Percentiles rank a stretch among this genome's conserved stretches.
These are phyloP conservation scores for Cercophora sp. DNA, from an alignment of 495 filamentous ascomycete species.

Conservation along the genomic window DNA sequence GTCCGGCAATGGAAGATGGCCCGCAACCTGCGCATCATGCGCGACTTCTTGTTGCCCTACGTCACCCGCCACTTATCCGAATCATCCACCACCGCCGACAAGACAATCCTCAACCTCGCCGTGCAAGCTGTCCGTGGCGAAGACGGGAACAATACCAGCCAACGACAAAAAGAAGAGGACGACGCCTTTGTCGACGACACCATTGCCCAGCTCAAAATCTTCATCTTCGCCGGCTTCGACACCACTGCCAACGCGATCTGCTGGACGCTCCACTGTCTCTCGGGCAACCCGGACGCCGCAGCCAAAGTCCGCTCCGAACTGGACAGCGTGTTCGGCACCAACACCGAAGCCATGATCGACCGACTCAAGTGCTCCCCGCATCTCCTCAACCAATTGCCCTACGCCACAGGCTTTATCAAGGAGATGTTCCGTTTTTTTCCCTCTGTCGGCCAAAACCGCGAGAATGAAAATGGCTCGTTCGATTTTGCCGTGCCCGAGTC, in stretches of 20 bases:
- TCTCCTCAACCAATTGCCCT: constrained; percentile 31
- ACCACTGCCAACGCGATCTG: constrained; percentile 31
- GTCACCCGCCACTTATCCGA: not conserved
- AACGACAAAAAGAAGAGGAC: not conserved
- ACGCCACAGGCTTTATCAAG: constrained; percentile 41
- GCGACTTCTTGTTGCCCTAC: not conserved
- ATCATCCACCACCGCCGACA: not conserved
- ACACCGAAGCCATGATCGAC: not conserved
- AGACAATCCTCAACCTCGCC: not conserved
- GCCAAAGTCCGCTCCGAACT: constrained; percentile 37
- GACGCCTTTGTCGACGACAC: constrained; percentile 11
- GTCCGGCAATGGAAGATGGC: not conserved
- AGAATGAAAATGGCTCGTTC: not conserved
- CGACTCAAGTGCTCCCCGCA: constrained; percentile 16
- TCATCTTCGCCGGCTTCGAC: constrained; percentile 40
- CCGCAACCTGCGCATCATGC: not conserved
- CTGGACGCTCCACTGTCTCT: constrained; percentile 37
- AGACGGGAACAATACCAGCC: not conserved
- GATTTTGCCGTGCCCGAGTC: too few species aligned
- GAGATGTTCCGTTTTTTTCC: constrained; percentile 43
- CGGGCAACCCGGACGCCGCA: constrained; percentile 30
- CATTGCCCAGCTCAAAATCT: constrained; percentile 22
- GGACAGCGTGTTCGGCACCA: constrained; percentile 27
- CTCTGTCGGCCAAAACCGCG: constrained; percentile 11
- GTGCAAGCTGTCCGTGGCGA: not conserved